phyloP scores from a whole-genome alignment of 805 yeast species.

The Suhomyces sp. region DNA sequence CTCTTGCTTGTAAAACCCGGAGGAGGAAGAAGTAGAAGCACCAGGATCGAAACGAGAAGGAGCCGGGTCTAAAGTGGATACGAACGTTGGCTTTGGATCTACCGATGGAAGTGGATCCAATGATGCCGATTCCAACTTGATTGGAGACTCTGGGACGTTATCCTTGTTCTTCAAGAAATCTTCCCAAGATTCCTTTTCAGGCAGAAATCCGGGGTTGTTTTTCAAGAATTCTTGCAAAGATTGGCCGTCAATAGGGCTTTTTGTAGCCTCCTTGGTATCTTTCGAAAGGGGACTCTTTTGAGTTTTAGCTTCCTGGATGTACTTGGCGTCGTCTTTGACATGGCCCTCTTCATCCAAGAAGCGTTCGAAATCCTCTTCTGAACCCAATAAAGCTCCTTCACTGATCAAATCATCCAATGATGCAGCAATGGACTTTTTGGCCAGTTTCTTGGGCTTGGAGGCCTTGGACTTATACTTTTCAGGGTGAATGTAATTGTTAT shows the following conservation, averaged over 20 bases:
- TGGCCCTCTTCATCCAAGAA: conserved; percentile 55
- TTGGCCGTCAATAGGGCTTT: conserved; percentile 4
- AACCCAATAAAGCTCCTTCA: conserved; percentile 46
- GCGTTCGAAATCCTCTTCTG: conserved; percentile 53
- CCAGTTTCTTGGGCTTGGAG: conserved; percentile 9
- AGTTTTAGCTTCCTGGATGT: conserved; percentile 7
- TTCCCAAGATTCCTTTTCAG: conserved; percentile 5
- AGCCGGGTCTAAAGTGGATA: neutral
- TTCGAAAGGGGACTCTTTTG: neutral
- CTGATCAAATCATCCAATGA: conserved; percentile 50
- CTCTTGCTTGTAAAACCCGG: conserved; percentile 15
- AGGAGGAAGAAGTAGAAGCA: neutral
- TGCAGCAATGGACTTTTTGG: conserved; percentile 45
- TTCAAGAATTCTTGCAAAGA: conserved; percentile 7
- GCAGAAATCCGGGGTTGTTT: conserved; percentile 3
- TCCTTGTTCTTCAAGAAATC: conserved; percentile 5
- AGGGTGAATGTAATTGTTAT: conserved; percentile 46
- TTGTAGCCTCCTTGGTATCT: neutral
- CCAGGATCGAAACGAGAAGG: neutral
- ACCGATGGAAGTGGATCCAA: conserved; percentile 1
- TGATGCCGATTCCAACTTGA: conserved; percentile 1
- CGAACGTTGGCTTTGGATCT: neutral
- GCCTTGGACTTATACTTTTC: conserved; percentile 37
- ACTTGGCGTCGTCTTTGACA: conserved; percentile 48
- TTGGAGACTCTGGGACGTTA: conserved; percentile 2